Evolutionary conservation across 2,329 filamentous ascomycete species (phyloP), one percentile per base, ranked within the genome.

Genomic region (Pestalotiopsis sp.): DNA sequence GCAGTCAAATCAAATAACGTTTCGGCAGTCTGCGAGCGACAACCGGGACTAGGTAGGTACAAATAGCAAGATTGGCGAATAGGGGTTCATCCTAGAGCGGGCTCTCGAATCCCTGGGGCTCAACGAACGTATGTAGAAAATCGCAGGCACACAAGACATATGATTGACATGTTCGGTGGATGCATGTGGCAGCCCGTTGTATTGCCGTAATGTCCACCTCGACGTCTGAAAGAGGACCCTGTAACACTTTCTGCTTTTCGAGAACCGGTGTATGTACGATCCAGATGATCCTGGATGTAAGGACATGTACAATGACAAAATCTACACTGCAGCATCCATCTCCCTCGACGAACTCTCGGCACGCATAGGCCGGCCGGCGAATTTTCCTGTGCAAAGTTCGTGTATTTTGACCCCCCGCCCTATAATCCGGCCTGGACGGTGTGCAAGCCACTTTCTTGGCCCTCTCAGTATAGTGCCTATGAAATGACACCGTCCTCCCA

Each of bases 11-110:
- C 61, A 64, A 49, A 64, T 64, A 25, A 25, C 38, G n/a, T 64
- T 25, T 40, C 61, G 61, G 36, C 38, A 64, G 38, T 45, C 38
- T 49, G 59, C n/a, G 36, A 52, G 61, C 61, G 61, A 64, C 61
- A 64, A 64, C 61, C 61, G 61, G 40, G 61, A 45, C 61, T 52
- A 64, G 25, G n/a, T 23, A 52, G 40, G 20, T 40, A 20, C n/a
- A 40, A 23, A 23, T 59, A 62, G 27, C n/a, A 62, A 27, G 59
- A 38, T 20, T 25, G 27, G 38, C 14, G 61, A 49, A 64, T 23
- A n/a, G n/a, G 61, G n/a, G 38, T 27, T 59, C 17, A 64, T 40
- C 61, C 61, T 41, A 64, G 52, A 36, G 31, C 36, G 59, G 59
- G 36, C 23, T 62, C 14, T 20, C 45, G 20, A 20, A n/a, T n/a